Conservation (phyloP, 345 rosid species). For the Eutrema japonicum region DNA sequence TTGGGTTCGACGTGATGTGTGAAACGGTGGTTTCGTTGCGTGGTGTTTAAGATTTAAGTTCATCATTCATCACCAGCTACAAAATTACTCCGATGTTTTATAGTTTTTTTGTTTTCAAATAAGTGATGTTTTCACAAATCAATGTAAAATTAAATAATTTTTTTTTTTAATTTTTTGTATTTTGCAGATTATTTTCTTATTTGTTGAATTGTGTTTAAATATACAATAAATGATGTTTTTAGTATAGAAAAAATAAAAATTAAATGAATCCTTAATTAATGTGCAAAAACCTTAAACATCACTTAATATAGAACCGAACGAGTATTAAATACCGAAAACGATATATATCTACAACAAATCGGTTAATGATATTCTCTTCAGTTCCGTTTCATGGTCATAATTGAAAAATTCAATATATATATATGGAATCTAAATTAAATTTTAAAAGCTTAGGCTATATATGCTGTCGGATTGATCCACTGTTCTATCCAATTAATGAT, state of each 20-base stretch:
- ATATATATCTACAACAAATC: conserved; percentile 18
- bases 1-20: conserved; percentile 15
- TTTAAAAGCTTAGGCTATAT: conserved; percentile 4
- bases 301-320: no score
- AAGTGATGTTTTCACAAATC: no score
- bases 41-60: conserved; percentile 22
- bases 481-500: neutral
- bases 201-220: no score
- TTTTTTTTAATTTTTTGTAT: no score
- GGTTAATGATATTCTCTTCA: conserved; percentile 2
- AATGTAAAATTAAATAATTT: no score
- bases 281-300: no score
- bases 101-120: no score
- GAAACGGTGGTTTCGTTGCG: conserved; percentile 16
- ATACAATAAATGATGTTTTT: no score
- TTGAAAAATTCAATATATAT: neutral
- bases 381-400: conserved; percentile 8
- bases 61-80: neutral
- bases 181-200: no score
- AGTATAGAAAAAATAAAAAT: no score
- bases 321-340: conserved; percentile 19
- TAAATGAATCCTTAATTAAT: no score
- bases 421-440: conserved; percentile 9
- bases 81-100: no score
- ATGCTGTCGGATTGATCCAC: conserved; percentile 7